Base-by-base conservation (phyloP, 495 filamentous ascomycete genomes). In the Cercophora sp. region DNA sequence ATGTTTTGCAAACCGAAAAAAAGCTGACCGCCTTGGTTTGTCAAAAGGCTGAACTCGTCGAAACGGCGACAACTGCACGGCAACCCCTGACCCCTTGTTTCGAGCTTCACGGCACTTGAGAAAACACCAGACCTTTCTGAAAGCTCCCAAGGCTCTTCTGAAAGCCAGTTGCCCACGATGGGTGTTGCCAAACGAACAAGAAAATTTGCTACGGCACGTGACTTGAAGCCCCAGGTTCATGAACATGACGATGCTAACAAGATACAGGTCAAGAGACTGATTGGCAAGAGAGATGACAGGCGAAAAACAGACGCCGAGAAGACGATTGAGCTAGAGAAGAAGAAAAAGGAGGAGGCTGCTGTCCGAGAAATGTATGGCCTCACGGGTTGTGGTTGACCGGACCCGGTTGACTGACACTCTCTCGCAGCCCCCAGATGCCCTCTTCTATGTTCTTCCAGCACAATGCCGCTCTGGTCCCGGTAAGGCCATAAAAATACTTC, bases 401-500 rank as follows among this genome's bases (percentile, higher is more conserved):
- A 36, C 11, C n/a, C n/a, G n/a, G 32, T 37, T 56, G 49, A 50
- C 41, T 16, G 16, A 34, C 6, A 45, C n/a, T n/a, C n/a, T 67
- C 49, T 61, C 67, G 67, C 54, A 79, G 81, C 27, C 81, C 86
- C 9, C 86, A 91, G 69, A 83, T 87, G 48, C 86, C 92, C 5
- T 91, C 90, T 6, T 78, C 82, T 40, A 85, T 98, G 70, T 98
- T 96, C 83, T 96, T 96, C 74, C 81, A 89, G 58, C 88, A 91
- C 75, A 98, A 98, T 72, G 87, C 87, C 40, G 87, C 89, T 23
- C 82, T 98, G 45, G 80, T 85, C 18, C 93, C 93, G 1, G 59
- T 65, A 32, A 48, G 56, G 56, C 15, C 15, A 11, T 13, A 3
- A 19, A 6, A 0, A 18, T 3, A 22, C 6, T 1, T 16, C 8